phyloP scores from a whole-genome alignment of 352 stramenopile species.

The Pythium brassicae region DNA sequence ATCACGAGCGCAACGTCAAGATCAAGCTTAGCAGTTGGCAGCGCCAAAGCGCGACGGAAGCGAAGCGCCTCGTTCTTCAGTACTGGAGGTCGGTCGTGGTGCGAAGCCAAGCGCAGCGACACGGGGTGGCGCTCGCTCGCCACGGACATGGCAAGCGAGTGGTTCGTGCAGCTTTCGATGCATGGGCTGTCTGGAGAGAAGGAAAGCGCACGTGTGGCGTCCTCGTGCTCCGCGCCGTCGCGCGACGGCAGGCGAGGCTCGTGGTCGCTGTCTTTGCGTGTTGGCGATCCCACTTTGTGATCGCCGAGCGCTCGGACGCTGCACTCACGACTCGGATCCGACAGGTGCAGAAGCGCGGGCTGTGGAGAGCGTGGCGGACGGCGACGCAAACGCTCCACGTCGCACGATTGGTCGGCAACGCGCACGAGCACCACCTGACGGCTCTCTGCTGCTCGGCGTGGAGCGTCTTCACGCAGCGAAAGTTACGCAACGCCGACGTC shows the following conservation, averaged over 20 bases:
- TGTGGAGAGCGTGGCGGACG: conserved; percentile 5
- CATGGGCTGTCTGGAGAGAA: conserved; percentile 5
- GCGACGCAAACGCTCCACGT: background rate
- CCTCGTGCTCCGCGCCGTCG: background rate
- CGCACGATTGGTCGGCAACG: background rate
- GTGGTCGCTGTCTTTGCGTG: background rate
- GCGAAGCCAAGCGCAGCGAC: background rate
- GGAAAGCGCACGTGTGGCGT: background rate
- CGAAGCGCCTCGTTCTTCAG: background rate
- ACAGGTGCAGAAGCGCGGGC: background rate
- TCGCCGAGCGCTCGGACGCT: background rate
- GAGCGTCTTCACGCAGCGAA: background rate
- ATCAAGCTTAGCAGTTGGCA: background rate
- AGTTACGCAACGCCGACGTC: background rate
- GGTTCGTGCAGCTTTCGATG: background rate
- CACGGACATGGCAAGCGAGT: background rate
- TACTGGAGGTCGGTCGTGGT: background rate
- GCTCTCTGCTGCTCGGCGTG: background rate
- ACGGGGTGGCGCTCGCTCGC: background rate
- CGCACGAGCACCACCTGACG: background rate
- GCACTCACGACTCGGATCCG: background rate
- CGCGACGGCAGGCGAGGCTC: background rate
- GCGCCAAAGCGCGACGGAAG: background rate
- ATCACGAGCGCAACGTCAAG: background rate
- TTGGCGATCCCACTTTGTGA: conserved; percentile 1